Conservation (phyloP, 352 stramenopile genomes). For the Pythium biforme region DNA sequence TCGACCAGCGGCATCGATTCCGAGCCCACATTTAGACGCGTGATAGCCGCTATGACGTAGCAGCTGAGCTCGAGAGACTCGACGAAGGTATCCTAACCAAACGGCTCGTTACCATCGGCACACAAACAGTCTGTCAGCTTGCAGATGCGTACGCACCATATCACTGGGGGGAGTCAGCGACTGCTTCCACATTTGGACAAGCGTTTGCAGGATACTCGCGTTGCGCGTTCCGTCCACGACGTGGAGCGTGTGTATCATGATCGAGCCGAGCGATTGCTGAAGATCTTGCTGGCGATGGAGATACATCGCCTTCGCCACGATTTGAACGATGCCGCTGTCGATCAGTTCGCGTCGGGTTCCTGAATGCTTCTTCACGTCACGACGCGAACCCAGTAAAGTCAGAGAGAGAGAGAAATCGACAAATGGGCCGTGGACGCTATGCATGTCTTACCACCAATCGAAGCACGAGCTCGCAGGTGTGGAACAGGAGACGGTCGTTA, state of each 20-base stretch:
- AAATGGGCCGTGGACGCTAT: too few species aligned
- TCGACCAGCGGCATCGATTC: slow-evolving; percentile 18
- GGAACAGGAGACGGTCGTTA: background rate
- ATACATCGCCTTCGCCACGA: slow-evolving; percentile 20
- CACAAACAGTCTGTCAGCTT: background rate
- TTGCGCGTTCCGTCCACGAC: slow-evolving; percentile 14
- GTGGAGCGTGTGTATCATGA: slow-evolving; percentile 11
- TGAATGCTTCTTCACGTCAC: slow-evolving; percentile 4
- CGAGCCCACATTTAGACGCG: slow-evolving; percentile 19
- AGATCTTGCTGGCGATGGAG: slow-evolving; percentile 5
- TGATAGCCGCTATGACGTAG: slow-evolving; percentile 33
- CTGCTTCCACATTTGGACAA: slow-evolving; percentile 28
- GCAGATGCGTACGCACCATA: slow-evolving; percentile 11
- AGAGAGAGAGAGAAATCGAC: background rate
- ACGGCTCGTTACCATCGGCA: too few species aligned
- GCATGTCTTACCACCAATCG: background rate
- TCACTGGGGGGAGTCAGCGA: slow-evolving; percentile 21
- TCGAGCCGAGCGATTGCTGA: background rate
- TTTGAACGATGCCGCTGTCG: slow-evolving; percentile 19
- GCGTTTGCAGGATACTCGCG: slow-evolving; percentile 17
- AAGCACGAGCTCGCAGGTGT: slow-evolving; percentile 2
- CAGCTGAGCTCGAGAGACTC: slow-evolving; percentile 40
- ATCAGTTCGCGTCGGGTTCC: slow-evolving; percentile 6
- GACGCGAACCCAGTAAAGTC: background rate
- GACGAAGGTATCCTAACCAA: slow-evolving; percentile 30